A percentile compares a stretch with the other conserved stretches of the same genome.
These are phyloP conservation scores for Eucalyptus microcorys DNA, from an alignment of 345 rosid species.

Conservation along the genomic window DNA sequence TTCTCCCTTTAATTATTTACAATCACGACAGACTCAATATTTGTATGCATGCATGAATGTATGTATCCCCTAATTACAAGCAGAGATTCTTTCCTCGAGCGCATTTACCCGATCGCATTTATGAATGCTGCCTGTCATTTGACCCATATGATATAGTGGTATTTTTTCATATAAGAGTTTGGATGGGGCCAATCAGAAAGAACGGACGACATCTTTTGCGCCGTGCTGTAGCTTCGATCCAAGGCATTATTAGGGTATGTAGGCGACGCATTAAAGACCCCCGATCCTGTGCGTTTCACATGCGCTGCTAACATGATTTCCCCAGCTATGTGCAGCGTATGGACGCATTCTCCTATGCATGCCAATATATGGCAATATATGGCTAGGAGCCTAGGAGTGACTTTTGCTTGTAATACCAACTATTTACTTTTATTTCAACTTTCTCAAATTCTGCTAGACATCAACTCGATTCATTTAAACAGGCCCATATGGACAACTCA, in stretches of 20 bases:
- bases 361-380: background rate
- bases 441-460: background rate
- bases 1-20: background rate
- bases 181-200: background rate
- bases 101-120: background rate
- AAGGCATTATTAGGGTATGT: background rate
- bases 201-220: background rate
- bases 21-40: background rate
- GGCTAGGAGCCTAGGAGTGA: too few relatives aligned
- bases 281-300: background rate
- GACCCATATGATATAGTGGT: background rate
- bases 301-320: background rate
- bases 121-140: background rate
- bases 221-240: background rate
- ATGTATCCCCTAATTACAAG: background rate
- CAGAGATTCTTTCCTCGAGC: background rate
- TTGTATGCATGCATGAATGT: background rate
- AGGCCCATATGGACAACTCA: background rate
- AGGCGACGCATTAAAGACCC: background rate
- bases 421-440: background rate
- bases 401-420: background rate
- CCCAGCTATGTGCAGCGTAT: background rate
- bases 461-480: background rate
- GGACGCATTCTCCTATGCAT: background rate
- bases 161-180: background rate